A percentile compares a stretch with the other conserved stretches of the same genome.
Evolutionary conservation across 1,139 yeast genomes (phyloP).

Genomic region (Protomyces inouyei): DNA sequence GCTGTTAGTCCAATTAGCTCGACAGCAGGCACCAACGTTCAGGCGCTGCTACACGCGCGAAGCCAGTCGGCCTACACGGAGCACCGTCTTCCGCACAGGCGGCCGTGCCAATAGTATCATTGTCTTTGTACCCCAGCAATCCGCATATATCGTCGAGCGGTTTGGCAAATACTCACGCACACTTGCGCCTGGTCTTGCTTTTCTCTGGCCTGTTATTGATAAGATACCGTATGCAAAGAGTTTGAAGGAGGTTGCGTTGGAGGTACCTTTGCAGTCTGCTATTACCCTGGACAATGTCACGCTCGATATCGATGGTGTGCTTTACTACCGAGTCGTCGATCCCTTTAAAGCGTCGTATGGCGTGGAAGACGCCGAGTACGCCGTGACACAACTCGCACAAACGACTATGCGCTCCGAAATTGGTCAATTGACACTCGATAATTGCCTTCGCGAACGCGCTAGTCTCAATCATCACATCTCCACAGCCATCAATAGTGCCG

Average conservation of each 20-base stretch:
- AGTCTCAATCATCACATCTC: slow-evolving; percentile 67
- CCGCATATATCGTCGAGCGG: slow-evolving; percentile 86
- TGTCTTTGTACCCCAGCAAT: slow-evolving; percentile 81
- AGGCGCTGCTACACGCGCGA: slow-evolving; percentile 1
- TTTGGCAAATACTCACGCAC: slow-evolving; percentile 78
- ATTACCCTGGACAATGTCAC: slow-evolving; percentile 84
- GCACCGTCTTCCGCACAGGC: not conserved
- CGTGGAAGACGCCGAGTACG: slow-evolving; percentile 82
- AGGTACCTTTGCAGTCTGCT: slow-evolving; percentile 77
- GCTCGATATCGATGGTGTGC: slow-evolving; percentile 75
- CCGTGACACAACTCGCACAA: slow-evolving; percentile 79
- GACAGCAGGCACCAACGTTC: not conserved
- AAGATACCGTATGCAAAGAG: slow-evolving; percentile 75
- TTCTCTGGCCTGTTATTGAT: slow-evolving; percentile 67
- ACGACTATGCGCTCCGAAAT: slow-evolving; percentile 88
- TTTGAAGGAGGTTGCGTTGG: slow-evolving; percentile 75
- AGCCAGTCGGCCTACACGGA: not conserved
- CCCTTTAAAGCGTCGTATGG: slow-evolving; percentile 85
- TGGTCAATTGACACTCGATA: slow-evolving; percentile 73
- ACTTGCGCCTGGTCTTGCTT: slow-evolving; percentile 71
- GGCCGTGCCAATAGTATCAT: slow-evolving; percentile 56
- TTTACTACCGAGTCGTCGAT: slow-evolving; percentile 70
- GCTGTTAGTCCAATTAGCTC: not conserved
- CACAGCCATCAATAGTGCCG: slow-evolving; percentile 75
- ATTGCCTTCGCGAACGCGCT: slow-evolving; percentile 65